Evolutionary conservation across 2,329 filamentous ascomycete genomes (phyloP).

Genomic region (Diplodia sapinea): DNA sequence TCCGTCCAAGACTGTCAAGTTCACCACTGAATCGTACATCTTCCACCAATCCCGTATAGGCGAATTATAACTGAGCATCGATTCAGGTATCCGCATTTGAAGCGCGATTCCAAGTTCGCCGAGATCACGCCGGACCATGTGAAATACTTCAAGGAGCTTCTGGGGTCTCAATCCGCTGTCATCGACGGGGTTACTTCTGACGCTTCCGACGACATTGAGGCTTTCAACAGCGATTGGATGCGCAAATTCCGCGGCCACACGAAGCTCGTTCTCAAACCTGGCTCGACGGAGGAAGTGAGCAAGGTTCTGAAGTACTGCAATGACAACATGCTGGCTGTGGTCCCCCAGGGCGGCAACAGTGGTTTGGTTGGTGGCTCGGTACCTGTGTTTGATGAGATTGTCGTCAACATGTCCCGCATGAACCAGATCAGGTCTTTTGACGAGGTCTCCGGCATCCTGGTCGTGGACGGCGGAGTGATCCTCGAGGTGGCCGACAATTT

Average conservation of each 20-base stretch:
- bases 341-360: slow-evolving; percentile 96
- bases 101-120: slow-evolving; percentile 78
- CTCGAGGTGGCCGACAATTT: slow-evolving; percentile 88
- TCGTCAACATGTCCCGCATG: slow-evolving; percentile 89
- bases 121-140: slow-evolving; percentile 79
- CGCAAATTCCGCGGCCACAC: slow-evolving; percentile 94
- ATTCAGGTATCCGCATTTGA: slow-evolving; percentile 73
- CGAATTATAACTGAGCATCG: slow-evolving; percentile 1
- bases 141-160: slow-evolving; percentile 77
- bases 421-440: slow-evolving; percentile 91
- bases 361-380: slow-evolving; percentile 94
- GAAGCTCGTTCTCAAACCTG: slow-evolving; percentile 84
- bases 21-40: slow-evolving; percentile 76
- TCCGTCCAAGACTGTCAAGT: slow-evolving; percentile 63
- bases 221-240: slow-evolving; percentile 99
- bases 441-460: slow-evolving; percentile 86
- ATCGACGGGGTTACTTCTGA: slow-evolving; percentile 82
- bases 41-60: not conserved
- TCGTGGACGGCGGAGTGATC: slow-evolving; percentile 89
- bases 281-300: slow-evolving; percentile 85
- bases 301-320: slow-evolving; percentile 94
- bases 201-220: slow-evolving; percentile 79
- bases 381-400: slow-evolving; percentile 97
- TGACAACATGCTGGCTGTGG: slow-evolving; percentile 86
- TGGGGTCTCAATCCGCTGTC: slow-evolving; percentile 78